phyloP scores from a whole-genome alignment of 805 yeast species.

The Saturnispora diversa region DNA sequence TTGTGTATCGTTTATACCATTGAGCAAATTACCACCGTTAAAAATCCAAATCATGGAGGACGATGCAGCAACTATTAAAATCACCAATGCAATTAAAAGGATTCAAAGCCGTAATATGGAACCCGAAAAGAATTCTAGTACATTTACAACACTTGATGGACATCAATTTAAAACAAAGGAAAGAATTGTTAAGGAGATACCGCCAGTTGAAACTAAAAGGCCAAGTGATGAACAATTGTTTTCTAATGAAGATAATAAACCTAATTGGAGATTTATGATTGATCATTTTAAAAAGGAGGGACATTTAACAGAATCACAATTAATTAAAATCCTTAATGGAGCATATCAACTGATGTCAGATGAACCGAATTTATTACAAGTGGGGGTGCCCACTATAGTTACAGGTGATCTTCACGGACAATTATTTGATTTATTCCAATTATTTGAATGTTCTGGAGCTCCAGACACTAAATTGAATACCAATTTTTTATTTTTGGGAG shows the following conservation, averaged over 20 bases:
- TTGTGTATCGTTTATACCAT: no score
- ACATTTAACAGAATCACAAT: constrained; percentile 62
- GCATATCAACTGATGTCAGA: constrained; percentile 54
- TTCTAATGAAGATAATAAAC: constrained; percentile 44
- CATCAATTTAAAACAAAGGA: constrained; percentile 42
- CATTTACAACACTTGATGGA: constrained; percentile 34
- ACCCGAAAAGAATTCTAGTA: neutral
- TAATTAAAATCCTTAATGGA: constrained; percentile 49
- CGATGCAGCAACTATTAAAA: neutral
- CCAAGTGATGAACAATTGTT: constrained; percentile 72
- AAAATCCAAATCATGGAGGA: no score
- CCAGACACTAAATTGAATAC: constrained; percentile 50
- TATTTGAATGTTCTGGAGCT: constrained; percentile 89
- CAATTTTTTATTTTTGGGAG: constrained; percentile 81
- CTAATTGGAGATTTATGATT: constrained; percentile 63
- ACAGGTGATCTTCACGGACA: constrained; percentile 99
- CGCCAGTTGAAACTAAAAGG: constrained; percentile 47
- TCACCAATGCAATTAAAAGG: constrained; percentile 8
- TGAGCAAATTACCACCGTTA: no score
- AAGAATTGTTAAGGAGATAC: constrained; percentile 48
- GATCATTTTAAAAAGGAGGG: constrained; percentile 79
- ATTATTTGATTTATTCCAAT: constrained; percentile 78
- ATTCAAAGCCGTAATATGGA: neutral
- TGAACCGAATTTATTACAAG: constrained; percentile 73
- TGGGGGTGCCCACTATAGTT: constrained; percentile 89